Conservation (phyloP, 441 rosid genomes). For the Pelargonium australe region DNA sequence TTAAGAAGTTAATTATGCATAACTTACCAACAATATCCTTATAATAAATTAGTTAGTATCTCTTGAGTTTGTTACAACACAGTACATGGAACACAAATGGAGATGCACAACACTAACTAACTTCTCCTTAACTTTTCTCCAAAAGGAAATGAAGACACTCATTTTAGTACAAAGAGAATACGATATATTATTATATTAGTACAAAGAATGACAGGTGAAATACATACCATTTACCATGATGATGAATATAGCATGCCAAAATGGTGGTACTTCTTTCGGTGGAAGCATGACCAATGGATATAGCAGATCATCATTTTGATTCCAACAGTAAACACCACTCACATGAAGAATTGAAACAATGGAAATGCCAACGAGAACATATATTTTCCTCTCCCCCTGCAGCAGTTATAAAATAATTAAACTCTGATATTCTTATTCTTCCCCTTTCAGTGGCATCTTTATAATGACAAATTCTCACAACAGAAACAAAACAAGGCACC, state of each 20-base stretch:
- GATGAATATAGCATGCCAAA: slow-evolving; percentile 63
- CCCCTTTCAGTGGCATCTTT: background rate
- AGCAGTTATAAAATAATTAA: slow-evolving; percentile 14
- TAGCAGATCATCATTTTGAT: slow-evolving; percentile 41
- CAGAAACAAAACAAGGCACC: slow-evolving; percentile 24
- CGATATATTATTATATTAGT: background rate
- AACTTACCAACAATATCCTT: too few relatives aligned
- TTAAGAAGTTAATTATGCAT: too few relatives aligned
- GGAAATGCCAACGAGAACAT: slow-evolving; percentile 38
- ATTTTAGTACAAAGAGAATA: background rate
- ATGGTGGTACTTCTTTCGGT: slow-evolving; percentile 53
- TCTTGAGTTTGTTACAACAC: too few relatives aligned
- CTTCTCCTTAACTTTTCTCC: too few relatives aligned
- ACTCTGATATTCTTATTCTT: background rate
- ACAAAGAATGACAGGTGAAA: background rate
- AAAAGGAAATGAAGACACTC: too few relatives aligned
- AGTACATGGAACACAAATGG: too few relatives aligned
- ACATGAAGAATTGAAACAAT: slow-evolving; percentile 36
- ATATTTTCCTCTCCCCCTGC: slow-evolving; percentile 56
- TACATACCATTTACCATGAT: slow-evolving; percentile 53
- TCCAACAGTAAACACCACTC: slow-evolving; percentile 57
- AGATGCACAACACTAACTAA: too few relatives aligned
- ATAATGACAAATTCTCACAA: background rate
- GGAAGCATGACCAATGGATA: slow-evolving; percentile 56
- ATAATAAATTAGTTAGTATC: too few relatives aligned